These are phyloP conservation scores for Fusarium robinianum DNA, from an alignment of 2,329 filamentous ascomycete genomes.

Conservation along the genomic window DNA sequence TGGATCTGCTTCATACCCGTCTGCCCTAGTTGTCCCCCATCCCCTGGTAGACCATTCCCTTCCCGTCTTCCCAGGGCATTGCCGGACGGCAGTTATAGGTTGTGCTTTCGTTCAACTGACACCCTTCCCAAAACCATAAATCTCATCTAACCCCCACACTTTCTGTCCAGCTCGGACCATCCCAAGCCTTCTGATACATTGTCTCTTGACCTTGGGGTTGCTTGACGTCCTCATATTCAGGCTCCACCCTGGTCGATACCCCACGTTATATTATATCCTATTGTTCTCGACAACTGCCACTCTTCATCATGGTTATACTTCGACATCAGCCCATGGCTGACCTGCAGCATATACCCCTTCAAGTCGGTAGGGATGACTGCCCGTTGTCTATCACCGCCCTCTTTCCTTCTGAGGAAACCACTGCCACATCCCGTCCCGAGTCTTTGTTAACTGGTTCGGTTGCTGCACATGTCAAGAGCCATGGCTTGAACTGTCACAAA, in stretches of 20 bases:
- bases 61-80: conserved; percentile 25
- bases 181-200: conserved; percentile 22
- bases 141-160: conserved; percentile 38
- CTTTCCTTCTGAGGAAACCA: background rate
- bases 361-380: conserved; percentile 1
- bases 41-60: conserved; percentile 33
- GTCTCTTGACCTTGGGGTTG: conserved; percentile 12
- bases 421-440: background rate
- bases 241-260: conserved; percentile 1
- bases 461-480: background rate
- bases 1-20: conserved; percentile 23
- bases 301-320: conserved; percentile 17
- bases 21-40: conserved; percentile 23
- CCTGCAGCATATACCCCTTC: background rate
- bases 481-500: conserved; percentile 27
- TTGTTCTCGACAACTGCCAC: background rate
- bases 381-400: background rate
- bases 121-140: conserved; percentile 41
- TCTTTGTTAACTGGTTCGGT: background rate
- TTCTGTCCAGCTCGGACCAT: conserved; percentile 12
- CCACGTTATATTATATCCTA: background rate
- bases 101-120: conserved; percentile 19
- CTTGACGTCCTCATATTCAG: conserved; percentile 5
- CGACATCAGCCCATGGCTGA: conserved; percentile 3
- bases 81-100: conserved; percentile 17